Evolutionary conservation across 495 filamentous ascomycete genomes (phyloP).

Genomic region (Neurospora sp.): DNA sequence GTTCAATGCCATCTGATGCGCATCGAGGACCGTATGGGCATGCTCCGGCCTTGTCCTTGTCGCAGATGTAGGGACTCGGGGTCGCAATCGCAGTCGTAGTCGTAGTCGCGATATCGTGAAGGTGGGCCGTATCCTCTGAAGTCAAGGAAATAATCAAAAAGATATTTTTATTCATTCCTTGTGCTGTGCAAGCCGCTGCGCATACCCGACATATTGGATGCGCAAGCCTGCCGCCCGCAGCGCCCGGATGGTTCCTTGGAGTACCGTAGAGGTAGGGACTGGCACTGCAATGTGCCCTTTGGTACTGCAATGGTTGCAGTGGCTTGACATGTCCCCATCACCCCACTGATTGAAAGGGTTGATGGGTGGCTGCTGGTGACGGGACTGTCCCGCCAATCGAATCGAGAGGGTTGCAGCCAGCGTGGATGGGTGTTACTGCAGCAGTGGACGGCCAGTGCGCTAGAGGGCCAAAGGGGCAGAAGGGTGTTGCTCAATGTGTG

Average conservation of each 20-base stretch:
- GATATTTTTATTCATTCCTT: conserved; percentile 24
- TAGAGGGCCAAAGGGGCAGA: not conserved
- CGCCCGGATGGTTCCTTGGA: not conserved
- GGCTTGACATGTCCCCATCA: not conserved
- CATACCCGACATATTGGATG: conserved; percentile 17
- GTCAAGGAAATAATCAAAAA: not conserved
- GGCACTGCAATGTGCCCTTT: conserved; percentile 6
- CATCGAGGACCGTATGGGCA: not conserved
- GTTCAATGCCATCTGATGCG: not conserved
- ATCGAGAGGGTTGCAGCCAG: not conserved
- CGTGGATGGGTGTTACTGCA: not conserved
- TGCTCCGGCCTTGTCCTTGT: not conserved
- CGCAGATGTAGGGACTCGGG: not conserved
- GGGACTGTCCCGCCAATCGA: not conserved
- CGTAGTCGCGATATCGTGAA: conserved; percentile 7
- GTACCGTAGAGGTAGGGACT: not conserved
- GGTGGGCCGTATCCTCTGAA: not conserved
- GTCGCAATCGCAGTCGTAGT: not conserved
- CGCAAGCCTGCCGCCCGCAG: conserved; percentile 11
- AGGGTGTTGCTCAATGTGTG: conserved; percentile 2
- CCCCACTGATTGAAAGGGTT: not conserved
- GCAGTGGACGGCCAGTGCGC: not conserved
- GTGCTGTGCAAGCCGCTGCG: conserved; percentile 20
- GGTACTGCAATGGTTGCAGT: conserved; percentile 12
- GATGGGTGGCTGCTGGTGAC: not conserved